phyloP scores from a whole-genome alignment of 2,329 filamentous ascomycete genomes.

The Aspergillus versicolor region DNA sequence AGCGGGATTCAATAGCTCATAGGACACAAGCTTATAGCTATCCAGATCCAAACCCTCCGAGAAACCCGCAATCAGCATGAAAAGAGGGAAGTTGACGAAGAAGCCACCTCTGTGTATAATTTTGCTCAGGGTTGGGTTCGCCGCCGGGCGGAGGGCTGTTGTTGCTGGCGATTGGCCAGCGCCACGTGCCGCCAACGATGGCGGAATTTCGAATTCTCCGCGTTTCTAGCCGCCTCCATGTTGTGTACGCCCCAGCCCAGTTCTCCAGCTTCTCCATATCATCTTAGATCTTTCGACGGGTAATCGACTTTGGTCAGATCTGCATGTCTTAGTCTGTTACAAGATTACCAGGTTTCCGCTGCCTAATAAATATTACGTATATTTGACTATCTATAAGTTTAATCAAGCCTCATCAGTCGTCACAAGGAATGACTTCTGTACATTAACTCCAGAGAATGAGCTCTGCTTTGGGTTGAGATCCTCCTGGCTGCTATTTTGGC shows the following conservation, averaged over 20 bases:
- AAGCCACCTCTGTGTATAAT: constrained; percentile 30
- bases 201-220: constrained; percentile 20
- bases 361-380: not conserved
- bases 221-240: not conserved
- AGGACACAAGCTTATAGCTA: constrained; percentile 17
- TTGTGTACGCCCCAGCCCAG: too few relatives aligned
- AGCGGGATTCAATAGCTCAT: constrained; percentile 25
- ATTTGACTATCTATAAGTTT: not conserved
- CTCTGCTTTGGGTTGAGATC: constrained; percentile 29
- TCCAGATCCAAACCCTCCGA: not conserved
- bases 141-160: constrained; percentile 17
- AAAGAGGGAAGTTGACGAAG: constrained; percentile 14
- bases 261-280: too few relatives aligned
- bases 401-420: constrained; percentile 24
- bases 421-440: constrained; percentile 36
- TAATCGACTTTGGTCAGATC: too few relatives aligned
- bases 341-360: not conserved
- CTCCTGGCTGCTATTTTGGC: constrained; percentile 34
- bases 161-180: constrained; percentile 18
- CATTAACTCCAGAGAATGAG: constrained; percentile 30
- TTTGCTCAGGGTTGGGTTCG: constrained; percentile 23
- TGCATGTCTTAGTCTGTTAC: not conserved
- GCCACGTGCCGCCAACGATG: constrained; percentile 20
- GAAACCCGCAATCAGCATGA: not conserved
- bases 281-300: too few relatives aligned